These are phyloP conservation scores for Davidsoniella eucalypti DNA, from an alignment of 2,329 filamentous ascomycete genomes.

Conservation along the genomic window DNA sequence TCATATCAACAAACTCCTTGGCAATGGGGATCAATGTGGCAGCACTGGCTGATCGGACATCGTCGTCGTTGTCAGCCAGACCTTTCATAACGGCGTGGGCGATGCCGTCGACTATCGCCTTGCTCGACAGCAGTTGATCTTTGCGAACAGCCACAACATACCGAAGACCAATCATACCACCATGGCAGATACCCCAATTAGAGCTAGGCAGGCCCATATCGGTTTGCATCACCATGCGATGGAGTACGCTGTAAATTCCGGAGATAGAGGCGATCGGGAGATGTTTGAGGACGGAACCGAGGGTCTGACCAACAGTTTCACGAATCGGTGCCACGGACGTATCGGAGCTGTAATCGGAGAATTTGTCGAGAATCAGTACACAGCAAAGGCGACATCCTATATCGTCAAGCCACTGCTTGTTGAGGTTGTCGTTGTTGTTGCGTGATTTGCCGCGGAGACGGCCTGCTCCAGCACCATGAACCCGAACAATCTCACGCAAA, in stretches of 20 bases:
- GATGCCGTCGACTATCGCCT: constrained; percentile 79
- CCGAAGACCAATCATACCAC: constrained; percentile 89
- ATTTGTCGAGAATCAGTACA: constrained; percentile 92
- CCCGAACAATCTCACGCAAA: constrained; percentile 73
- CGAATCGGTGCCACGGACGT: constrained; percentile 92
- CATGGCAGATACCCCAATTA: constrained; percentile 90
- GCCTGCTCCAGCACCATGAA: constrained; percentile 82
- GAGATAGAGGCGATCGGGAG: constrained; percentile 65
- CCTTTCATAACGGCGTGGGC: constrained; percentile 90
- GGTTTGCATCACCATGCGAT: constrained; percentile 81
- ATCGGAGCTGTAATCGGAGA: constrained; percentile 94
- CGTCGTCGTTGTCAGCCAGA: constrained; percentile 76
- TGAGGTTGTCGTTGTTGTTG: constrained; percentile 60
- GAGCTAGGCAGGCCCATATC: constrained; percentile 57
- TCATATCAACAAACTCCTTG: constrained; percentile 78
- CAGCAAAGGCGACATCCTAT: constrained; percentile 88
- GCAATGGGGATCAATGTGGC: constrained; percentile 95
- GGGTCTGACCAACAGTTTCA: constrained; percentile 84
- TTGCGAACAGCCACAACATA: constrained; percentile 93
- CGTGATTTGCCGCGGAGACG: constrained; percentile 53
- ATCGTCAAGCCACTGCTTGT: constrained; percentile 80
- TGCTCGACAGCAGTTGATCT: constrained; percentile 72
- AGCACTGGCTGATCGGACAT: constrained; percentile 90
- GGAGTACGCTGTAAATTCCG: constrained; percentile 67
- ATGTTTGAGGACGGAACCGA: constrained; percentile 78